Evolutionary conservation across 106 monocot species (phyloP).

Genomic region (Platanthera guangdongensis): DNA sequence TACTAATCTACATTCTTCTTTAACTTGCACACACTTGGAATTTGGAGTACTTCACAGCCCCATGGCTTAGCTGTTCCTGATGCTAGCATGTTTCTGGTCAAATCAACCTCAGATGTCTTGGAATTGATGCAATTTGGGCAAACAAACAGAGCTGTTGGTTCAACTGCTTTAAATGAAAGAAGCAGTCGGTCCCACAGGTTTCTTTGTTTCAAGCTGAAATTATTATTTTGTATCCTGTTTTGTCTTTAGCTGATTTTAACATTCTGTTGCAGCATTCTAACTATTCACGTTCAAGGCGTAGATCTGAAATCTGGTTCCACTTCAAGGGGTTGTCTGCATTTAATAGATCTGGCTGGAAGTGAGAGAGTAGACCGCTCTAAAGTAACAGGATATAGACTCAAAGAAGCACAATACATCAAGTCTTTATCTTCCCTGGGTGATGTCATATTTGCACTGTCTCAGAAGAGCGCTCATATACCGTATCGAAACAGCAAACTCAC

Average conservation of each 20-base stretch:
- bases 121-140: conserved; percentile 85
- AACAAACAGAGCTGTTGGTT: conserved; percentile 78
- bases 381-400: conserved; percentile 86
- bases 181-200: conserved; percentile 99
- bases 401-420: conserved; percentile 93
- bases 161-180: conserved; percentile 96
- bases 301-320: conserved; percentile 79
- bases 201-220: background rate
- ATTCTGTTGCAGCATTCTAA: conserved; percentile 51
- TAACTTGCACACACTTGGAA: conserved; percentile 77
- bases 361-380: conserved; percentile 92
- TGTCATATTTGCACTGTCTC: conserved; percentile 86
- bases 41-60: conserved; percentile 81
- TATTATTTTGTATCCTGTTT: background rate
- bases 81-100: conserved; percentile 78
- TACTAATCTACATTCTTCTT: conserved; percentile 16
- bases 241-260: background rate
- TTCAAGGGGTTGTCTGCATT: conserved; percentile 76
- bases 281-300: conserved; percentile 77
- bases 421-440: conserved; percentile 95
- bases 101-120: conserved; percentile 86
- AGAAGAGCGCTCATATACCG: conserved; percentile 81
- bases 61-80: conserved; percentile 96
- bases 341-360: conserved; percentile 98
- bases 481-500: conserved; percentile 99